Evolutionary conservation across 805 yeast species (phyloP).

Genomic region (Candida nonsorbophila): DNA sequence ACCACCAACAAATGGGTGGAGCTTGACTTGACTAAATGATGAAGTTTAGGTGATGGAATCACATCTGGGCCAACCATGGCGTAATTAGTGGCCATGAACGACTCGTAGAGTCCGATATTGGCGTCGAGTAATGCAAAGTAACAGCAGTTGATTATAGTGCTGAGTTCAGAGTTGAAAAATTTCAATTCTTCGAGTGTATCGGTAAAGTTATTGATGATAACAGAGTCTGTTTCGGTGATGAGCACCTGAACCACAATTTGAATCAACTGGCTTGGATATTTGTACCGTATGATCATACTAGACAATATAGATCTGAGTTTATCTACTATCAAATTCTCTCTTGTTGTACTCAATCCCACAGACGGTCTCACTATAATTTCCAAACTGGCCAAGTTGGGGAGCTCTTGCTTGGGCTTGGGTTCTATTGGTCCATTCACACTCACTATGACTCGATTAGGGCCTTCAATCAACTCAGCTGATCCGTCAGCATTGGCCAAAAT

Average conservation of each 20-base stretch:
- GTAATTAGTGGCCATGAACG: constrained; percentile 52
- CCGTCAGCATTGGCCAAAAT: constrained; percentile 70
- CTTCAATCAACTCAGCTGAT: constrained; percentile 55
- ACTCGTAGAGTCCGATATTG: constrained; percentile 61
- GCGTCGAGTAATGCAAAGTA: constrained; percentile 77
- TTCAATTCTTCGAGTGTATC: constrained; percentile 49
- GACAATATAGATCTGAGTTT: constrained; percentile 58
- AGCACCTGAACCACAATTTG: constrained; percentile 39
- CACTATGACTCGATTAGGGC: constrained; percentile 54
- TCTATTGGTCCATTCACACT: constrained; percentile 93
- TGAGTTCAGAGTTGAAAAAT: constrained; percentile 34
- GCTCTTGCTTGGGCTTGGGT: constrained; percentile 74
- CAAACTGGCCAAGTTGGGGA: constrained; percentile 70
- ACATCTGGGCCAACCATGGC: constrained; percentile 16
- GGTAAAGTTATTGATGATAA: constrained; percentile 13
- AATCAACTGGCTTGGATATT: constrained; percentile 69
- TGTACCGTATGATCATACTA: constrained; percentile 52
- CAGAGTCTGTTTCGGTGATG: constrained; percentile 16
- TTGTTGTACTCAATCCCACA: constrained; percentile 64
- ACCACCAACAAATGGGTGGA: constrained; percentile 69
- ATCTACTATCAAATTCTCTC: constrained; percentile 76
- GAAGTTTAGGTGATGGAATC: constrained; percentile 41
- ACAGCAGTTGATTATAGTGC: constrained; percentile 52
- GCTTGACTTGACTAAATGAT: constrained; percentile 34
- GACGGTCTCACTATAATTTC: constrained; percentile 80